Conservation (phyloP, 257 asterid species). For the Solanum lignicaule region DNA sequence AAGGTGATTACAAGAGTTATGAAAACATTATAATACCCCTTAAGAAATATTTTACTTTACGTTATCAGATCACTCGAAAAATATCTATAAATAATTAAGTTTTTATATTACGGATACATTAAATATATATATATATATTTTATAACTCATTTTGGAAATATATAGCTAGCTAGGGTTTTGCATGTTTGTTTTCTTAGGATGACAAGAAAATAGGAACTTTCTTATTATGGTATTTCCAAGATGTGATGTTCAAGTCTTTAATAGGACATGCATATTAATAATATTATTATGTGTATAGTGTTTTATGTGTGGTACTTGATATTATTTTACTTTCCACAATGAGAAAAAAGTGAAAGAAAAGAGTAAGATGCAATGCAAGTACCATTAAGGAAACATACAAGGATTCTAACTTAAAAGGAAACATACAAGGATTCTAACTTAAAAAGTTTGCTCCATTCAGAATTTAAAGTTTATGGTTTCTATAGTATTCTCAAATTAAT, state of each 20-base stretch:
- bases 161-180: not conserved
- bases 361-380: not conserved
- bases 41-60: not conserved
- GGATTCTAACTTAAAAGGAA: not conserved
- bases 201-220: conserved; percentile 6
- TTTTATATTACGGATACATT: not conserved
- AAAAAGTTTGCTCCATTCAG: not conserved
- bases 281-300: not conserved
- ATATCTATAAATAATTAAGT: not conserved
- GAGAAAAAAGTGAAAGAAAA: not conserved
- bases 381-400: not conserved
- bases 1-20: not conserved
- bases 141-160: not conserved
- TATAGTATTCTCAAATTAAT: not conserved
- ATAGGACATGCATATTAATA: not conserved
- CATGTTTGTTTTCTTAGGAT: conserved; percentile 6
- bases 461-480: not conserved
- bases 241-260: conserved; percentile 1
- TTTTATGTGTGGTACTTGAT: not conserved
- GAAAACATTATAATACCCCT: not conserved
- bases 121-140: not conserved
- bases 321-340: not conserved
- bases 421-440: not conserved
- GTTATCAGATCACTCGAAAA: not conserved
- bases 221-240: conserved; percentile 2